These are phyloP conservation scores for Trichoderma breve DNA, from an alignment of 2,329 filamentous ascomycete species.

Conservation along the genomic window DNA sequence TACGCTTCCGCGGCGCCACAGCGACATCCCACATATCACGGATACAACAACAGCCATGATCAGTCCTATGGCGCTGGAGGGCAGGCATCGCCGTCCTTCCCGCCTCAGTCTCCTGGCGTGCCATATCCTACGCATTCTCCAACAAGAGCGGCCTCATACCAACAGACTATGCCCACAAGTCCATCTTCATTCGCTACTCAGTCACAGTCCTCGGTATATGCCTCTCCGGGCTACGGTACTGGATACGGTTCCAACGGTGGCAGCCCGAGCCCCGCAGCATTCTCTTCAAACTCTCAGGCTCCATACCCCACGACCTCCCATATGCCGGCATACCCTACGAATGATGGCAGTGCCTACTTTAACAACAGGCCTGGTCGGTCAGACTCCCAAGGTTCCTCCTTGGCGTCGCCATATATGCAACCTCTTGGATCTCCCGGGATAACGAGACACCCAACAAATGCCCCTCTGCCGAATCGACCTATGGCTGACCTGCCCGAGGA, in stretches of 20 bases:
- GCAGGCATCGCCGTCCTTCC: constrained; percentile 34
- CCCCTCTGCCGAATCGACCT: constrained; percentile 56
- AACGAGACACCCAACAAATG: constrained; percentile 58
- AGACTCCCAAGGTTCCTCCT: constrained; percentile 49
- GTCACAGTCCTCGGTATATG: constrained; percentile 35
- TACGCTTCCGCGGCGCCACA: constrained; percentile 54
- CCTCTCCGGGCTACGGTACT: constrained; percentile 34
- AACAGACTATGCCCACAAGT: constrained; percentile 39
- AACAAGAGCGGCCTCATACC: constrained; percentile 38
- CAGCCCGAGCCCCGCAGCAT: constrained; percentile 38
- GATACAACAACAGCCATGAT: constrained; percentile 43
- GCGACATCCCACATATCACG: constrained; percentile 50
- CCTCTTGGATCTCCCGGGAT: constrained; percentile 47
- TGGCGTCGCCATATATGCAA: constrained; percentile 44
- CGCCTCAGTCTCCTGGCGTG: constrained; percentile 39
- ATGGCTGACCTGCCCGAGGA: constrained; percentile 46
- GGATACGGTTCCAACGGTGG: constrained; percentile 41
- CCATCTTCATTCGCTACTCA: constrained; percentile 32
- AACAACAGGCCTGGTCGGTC: constrained; percentile 46
- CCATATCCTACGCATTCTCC: constrained; percentile 33
- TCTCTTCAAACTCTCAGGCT: constrained; percentile 38
- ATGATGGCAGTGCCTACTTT: constrained; percentile 47
- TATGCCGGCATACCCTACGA: constrained; percentile 50
- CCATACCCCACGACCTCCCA: constrained; percentile 54
- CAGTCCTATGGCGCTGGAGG: constrained; percentile 33